These are phyloP conservation scores for Fomitopsis schrenkii DNA, from an alignment of 1,284 basidiomycete genomes.

Conservation along the genomic window DNA sequence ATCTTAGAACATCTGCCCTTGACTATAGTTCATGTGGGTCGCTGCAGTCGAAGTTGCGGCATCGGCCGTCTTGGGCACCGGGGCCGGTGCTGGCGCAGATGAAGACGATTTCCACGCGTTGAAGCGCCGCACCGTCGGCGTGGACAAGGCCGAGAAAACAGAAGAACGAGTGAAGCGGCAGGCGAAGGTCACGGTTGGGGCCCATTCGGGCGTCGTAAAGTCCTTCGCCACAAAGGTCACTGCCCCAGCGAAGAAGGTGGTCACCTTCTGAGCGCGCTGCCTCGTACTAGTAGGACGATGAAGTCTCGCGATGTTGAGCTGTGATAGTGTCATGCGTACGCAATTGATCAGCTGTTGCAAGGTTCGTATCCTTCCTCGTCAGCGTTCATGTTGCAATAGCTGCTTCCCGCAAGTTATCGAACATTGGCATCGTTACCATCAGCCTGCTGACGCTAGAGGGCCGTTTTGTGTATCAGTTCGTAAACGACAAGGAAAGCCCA, in stretches of 20 bases:
- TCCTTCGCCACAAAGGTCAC: slow-evolving; percentile 33
- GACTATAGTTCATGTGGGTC: neutral
- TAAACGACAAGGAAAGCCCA: too few species aligned
- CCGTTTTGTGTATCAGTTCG: too few species aligned
- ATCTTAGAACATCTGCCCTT: neutral
- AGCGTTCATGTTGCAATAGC: too few species aligned
- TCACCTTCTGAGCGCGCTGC: slow-evolving; percentile 40
- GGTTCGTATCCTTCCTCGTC: too few species aligned
- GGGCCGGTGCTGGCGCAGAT: slow-evolving; percentile 69
- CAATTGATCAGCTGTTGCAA: neutral
- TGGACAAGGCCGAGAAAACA: slow-evolving; percentile 55
- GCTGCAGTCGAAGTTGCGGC: slow-evolving; percentile 24
- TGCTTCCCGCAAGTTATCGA: too few species aligned
- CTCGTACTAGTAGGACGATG: neutral
- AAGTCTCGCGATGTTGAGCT: neutral
- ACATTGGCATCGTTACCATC: too few species aligned
- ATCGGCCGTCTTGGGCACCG: slow-evolving; percentile 41
- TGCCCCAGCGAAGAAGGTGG: slow-evolving; percentile 47
- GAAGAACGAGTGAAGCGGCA: slow-evolving; percentile 40
- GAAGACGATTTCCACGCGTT: slow-evolving; percentile 91
- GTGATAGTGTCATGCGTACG: too few species aligned
- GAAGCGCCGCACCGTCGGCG: slow-evolving; percentile 56
- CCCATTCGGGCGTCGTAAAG: slow-evolving; percentile 41
- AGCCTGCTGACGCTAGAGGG: too few species aligned
- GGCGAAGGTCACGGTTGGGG: slow-evolving; percentile 41